Base-by-base conservation (phyloP, 2,329 filamentous ascomycete species). In the Pseudogymnoascus sp. region DNA sequence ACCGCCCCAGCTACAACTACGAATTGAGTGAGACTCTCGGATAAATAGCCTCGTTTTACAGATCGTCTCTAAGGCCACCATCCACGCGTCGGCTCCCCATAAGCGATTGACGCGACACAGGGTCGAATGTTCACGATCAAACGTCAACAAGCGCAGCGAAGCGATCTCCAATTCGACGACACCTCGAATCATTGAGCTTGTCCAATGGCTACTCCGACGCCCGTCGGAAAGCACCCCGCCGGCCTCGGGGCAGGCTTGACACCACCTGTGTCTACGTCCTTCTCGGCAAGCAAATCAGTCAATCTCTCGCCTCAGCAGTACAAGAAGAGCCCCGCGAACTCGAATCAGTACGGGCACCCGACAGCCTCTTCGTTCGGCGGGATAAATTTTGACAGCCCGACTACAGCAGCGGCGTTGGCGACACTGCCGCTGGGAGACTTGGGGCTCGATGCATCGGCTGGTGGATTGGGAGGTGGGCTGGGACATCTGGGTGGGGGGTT, bases 201-300 rank as follows among this genome's bases (percentile, higher is more conserved):
- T 19, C 26, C 50, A 35, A 75, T 75, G 73, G 69, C 73, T 4
- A 74, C 73, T 50, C 73, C 72, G 44, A 74, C 72, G 31, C 67
- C 70, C 61, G 67, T 67, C 42, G 70, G 69, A 44, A 70, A 70
- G 46, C 66, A 68, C 19, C 66, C 63, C 35, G 42, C 65, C 19
- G 38, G 65, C 5, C 65, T 68, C 19, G 68, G 65, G 3, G 70
- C 70, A 60, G 83, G 59, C n/a, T n/a, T 82, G 2, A 88, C 85
- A 5, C 86, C 86, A 13, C 84, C 85, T n/a, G 85, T 86, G 23
- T 87, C 85, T 37, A 88, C 85, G 1, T 85, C 85, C 13, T 88
- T 88, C 74, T 87, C 84, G 38, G 77, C 80, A 23, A 70, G 69
- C 26, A 69, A 9, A 78, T 80, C 60, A 6, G 69, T 73, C 40